These are phyloP conservation scores for Ascochyta rabiei DNA, from an alignment of 2,329 filamentous ascomycete species.

Conservation along the genomic window DNA sequence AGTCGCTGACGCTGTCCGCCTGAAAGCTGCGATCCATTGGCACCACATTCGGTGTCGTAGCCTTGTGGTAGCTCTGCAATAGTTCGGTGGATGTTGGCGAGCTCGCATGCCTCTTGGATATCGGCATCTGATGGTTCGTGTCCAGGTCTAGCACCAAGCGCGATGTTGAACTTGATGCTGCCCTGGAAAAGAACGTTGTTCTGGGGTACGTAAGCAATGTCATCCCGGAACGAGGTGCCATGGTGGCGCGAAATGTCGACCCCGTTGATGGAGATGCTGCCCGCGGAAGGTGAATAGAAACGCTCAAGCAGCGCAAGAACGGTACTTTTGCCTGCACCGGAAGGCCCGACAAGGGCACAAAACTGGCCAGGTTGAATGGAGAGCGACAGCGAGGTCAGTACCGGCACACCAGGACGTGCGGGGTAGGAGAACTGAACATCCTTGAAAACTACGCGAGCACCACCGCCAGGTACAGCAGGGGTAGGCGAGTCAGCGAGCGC, in stretches of 20 bases:
- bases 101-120: conserved; percentile 68
- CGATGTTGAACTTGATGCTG: conserved; percentile 55
- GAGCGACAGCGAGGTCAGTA: conserved; percentile 63
- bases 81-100: conserved; percentile 74
- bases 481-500: conserved; percentile 30
- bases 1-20: conserved; percentile 53
- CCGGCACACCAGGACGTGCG: conserved; percentile 62
- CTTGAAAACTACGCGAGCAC: conserved; percentile 59
- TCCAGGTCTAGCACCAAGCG: conserved; percentile 58
- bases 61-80: conserved; percentile 67
- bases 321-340: conserved; percentile 71
- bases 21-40: conserved; percentile 50
- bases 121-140: conserved; percentile 63
- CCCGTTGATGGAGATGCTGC: conserved; percentile 60
- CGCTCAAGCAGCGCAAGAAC: conserved; percentile 62
- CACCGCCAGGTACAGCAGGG: conserved; percentile 73
- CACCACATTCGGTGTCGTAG: conserved; percentile 63
- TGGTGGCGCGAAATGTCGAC: conserved; percentile 52
- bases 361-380: conserved; percentile 65
- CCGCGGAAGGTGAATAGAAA: conserved; percentile 60
- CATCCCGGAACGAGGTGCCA: conserved; percentile 50
- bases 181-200: conserved; percentile 57
- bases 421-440: conserved; percentile 71
- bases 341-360: conserved; percentile 68
- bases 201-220: conserved; percentile 56